Conservation (phyloP, 106 monocot genomes). For the Agapanthus africanus region DNA sequence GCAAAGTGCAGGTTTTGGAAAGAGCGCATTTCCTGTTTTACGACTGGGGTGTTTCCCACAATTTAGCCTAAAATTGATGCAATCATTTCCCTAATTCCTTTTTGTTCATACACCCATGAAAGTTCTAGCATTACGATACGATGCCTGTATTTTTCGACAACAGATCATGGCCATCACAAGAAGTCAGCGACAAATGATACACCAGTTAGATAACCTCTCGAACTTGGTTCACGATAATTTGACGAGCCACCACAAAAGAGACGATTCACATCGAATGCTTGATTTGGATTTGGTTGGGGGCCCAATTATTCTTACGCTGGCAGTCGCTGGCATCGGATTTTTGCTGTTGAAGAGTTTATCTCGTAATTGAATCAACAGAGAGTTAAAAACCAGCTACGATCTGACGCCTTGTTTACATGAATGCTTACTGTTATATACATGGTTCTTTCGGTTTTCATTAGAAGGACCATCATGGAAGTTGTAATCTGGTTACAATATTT, state of each 20-base stretch:
- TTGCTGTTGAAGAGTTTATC: conserved; percentile 46
- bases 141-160: background rate
- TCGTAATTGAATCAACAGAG: conserved; percentile 23
- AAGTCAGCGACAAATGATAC: conserved; percentile 75
- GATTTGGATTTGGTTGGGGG: conserved; percentile 28
- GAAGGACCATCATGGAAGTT: conserved; percentile 2
- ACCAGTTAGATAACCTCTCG: conserved; percentile 69
- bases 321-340: conserved; percentile 42
- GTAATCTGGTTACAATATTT: conserved; percentile 5
- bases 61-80: background rate
- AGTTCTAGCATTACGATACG: background rate
- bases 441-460: conserved; percentile 8
- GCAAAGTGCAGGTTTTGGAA: too few relatives aligned
- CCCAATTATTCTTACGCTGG: conserved; percentile 42
- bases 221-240: conserved; percentile 64
- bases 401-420: background rate
- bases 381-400: conserved; percentile 2
- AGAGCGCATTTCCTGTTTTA: too few relatives aligned
- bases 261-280: conserved; percentile 14
- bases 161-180: conserved; percentile 51
- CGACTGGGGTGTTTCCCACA: background rate
- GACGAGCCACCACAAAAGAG: conserved; percentile 22
- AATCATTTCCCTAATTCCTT: background rate
- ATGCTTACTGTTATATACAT: background rate
- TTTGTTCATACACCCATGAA: background rate